These are phyloP conservation scores for Diutina neorugosa DNA, from an alignment of 1,139 yeast species.

Conservation along the genomic window DNA sequence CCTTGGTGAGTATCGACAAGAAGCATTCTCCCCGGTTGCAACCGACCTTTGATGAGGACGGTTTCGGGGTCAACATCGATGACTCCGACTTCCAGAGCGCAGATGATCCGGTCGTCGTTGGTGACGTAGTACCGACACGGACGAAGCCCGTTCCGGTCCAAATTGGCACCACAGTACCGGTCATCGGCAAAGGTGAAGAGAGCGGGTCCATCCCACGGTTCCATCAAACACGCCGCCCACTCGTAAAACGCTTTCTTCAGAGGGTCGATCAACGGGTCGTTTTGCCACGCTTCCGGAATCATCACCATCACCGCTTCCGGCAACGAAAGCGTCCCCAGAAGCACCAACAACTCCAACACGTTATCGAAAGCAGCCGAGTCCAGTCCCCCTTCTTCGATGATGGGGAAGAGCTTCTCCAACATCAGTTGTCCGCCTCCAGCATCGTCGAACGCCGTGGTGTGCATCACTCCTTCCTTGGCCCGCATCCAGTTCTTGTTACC, in stretches of 20 bases:
- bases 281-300: slow-evolving; percentile 98
- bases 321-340: slow-evolving; percentile 81
- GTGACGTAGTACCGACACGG: slow-evolving; percentile 97
- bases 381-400: slow-evolving; percentile 96
- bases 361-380: slow-evolving; percentile 99
- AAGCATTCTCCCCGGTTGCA: slow-evolving; percentile 94
- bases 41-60: slow-evolving; percentile 81
- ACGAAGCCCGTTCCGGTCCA: slow-evolving; percentile 94
- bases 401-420: slow-evolving; percentile 81
- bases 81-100: slow-evolving; percentile 98
- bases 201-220: slow-evolving; percentile 99
- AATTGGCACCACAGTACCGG: slow-evolving; percentile 94
- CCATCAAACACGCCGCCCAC: slow-evolving; percentile 99
- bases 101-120: slow-evolving; percentile 87
- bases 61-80: slow-evolving; percentile 77
- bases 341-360: slow-evolving; percentile 81
- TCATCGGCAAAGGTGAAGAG: slow-evolving; percentile 95
- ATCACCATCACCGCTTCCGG: slow-evolving; percentile 97
- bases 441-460: slow-evolving; percentile 74
- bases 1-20: slow-evolving; percentile 92
- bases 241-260: slow-evolving; percentile 90
- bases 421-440: neutral
- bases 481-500: slow-evolving; percentile 99
- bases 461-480: slow-evolving; percentile 96
- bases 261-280: slow-evolving; percentile 75